A percentile compares a stretch with the other conserved stretches of the same genome.
phyloP scores from a whole-genome alignment of 1,284 basidiomycete genomes.

The Ganoderma boninense region DNA sequence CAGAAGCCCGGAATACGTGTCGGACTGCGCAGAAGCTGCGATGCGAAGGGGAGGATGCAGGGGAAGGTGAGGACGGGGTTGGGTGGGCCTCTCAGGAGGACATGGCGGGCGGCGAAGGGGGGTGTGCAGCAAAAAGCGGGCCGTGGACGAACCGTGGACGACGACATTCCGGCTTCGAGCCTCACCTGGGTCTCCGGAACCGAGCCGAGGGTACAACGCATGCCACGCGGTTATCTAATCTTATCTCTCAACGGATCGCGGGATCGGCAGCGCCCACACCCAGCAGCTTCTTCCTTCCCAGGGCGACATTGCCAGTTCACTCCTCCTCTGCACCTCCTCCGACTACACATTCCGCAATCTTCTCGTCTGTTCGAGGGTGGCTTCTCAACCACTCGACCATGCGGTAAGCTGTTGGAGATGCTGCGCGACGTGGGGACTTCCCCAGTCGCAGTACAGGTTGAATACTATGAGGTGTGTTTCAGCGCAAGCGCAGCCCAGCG shows the following conservation, averaged over 20 bases:
- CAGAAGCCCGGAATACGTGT: not conserved
- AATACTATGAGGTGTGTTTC: not conserved
- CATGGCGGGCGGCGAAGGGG: conserved; percentile 13
- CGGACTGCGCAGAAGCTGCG: not conserved
- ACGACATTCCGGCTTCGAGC: conserved; percentile 19
- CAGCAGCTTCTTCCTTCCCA: not conserved
- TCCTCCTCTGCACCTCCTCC: not conserved
- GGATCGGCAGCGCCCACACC: conserved; percentile 10
- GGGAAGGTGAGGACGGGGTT: not conserved
- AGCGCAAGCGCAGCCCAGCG: conserved; percentile 5
- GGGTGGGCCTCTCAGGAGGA: conserved; percentile 8
- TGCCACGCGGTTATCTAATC: conserved; percentile 34
- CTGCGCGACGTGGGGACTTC: not conserved
- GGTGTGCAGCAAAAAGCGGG: conserved; percentile 26
- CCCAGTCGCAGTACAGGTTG: not conserved
- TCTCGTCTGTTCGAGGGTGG: not conserved
- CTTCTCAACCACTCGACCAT: conserved; percentile 2
- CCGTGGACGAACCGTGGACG: conserved; percentile 14
- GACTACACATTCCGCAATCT: not conserved
- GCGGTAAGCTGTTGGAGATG: not conserved
- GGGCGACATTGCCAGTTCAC: not conserved
- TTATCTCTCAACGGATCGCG: conserved; percentile 18
- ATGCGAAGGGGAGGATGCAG: not conserved
- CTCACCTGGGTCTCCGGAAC: conserved; percentile 15
- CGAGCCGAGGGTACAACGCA: conserved; percentile 22